phyloP scores from a whole-genome alignment of 805 yeast genomes.

The Grigorovia jiainica region DNA sequence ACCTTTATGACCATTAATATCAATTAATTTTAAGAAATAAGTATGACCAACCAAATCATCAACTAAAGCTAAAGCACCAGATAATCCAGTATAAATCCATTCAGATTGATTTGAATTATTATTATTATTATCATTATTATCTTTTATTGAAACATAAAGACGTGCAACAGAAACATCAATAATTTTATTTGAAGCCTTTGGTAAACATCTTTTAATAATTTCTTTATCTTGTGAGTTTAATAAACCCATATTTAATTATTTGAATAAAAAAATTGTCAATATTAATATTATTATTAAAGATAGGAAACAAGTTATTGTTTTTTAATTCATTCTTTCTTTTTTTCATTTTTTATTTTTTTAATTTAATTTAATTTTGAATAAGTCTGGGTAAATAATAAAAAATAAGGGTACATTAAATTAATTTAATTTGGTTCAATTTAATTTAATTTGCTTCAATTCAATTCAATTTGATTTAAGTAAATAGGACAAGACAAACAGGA shows the following conservation, averaged over 20 bases:
- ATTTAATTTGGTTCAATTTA: no score
- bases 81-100: constrained; percentile 84
- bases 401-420: no score
- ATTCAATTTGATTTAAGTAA: no score
- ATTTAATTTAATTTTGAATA: no score
- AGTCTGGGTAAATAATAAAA: no score
- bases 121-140: constrained; percentile 17
- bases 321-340: no score
- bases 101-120: no score
- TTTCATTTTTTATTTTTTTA: no score
- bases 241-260: constrained; percentile 26
- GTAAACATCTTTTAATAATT: constrained; percentile 78
- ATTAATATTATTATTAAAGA: no score
- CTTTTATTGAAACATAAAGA: constrained; percentile 83
- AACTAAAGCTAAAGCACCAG: constrained; percentile 79
- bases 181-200: constrained; percentile 79
- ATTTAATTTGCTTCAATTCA: no score
- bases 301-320: no score
- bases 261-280: neutral
- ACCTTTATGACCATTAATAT: constrained; percentile 71
- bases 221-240: constrained; percentile 65
- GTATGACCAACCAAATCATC: constrained; percentile 94
- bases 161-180: constrained; percentile 87
- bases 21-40: constrained; percentile 82
- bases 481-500: neutral